Conservation (phyloP, 805 yeast species). For the Wickerhamomyces hampshirensis region DNA sequence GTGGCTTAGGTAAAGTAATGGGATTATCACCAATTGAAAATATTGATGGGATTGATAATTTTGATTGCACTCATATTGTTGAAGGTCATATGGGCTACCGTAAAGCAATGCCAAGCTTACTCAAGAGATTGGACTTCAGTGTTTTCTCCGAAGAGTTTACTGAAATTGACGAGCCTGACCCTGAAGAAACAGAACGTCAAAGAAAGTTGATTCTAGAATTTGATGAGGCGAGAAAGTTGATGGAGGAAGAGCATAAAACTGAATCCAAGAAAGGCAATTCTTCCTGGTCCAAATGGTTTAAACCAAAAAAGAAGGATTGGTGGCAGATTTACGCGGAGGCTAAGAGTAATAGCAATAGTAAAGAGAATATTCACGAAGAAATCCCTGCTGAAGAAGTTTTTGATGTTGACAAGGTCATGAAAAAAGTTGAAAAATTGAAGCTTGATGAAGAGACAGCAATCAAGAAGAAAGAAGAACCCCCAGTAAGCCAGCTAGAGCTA, state of each 20-base stretch:
- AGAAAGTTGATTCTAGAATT: conserved; percentile 78
- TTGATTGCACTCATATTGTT: conserved; percentile 80
- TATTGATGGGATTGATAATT: conserved; percentile 68
- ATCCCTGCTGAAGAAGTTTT: conserved; percentile 14
- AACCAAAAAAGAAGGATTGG: conserved; percentile 54
- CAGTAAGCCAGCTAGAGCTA: neutral
- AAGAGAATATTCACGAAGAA: conserved; percentile 6
- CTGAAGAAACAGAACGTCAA: conserved; percentile 79
- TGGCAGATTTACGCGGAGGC: conserved; percentile 36
- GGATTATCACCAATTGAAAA: conserved; percentile 77
- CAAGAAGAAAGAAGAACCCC: neutral
- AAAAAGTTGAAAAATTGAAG: conserved; percentile 12
- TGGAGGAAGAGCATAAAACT: conserved; percentile 40
- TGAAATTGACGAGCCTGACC: conserved; percentile 95
- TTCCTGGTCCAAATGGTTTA: conserved; percentile 42
- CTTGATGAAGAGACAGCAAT: neutral
- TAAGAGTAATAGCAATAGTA: conserved; percentile 12
- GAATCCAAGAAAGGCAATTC: conserved; percentile 28
- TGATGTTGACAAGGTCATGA: conserved; percentile 18
- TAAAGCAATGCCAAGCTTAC: conserved; percentile 81
- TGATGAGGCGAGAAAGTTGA: conserved; percentile 72
- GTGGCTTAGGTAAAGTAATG: conserved; percentile 87
- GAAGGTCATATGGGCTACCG: conserved; percentile 98
- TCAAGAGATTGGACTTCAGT: conserved; percentile 68
- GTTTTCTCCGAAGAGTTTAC: conserved; percentile 86